A percentile compares a stretch with the other conserved stretches of the same genome.
Conservation (phyloP, 176 grass and related monocot species). For the Themeda triandra region DNA sequence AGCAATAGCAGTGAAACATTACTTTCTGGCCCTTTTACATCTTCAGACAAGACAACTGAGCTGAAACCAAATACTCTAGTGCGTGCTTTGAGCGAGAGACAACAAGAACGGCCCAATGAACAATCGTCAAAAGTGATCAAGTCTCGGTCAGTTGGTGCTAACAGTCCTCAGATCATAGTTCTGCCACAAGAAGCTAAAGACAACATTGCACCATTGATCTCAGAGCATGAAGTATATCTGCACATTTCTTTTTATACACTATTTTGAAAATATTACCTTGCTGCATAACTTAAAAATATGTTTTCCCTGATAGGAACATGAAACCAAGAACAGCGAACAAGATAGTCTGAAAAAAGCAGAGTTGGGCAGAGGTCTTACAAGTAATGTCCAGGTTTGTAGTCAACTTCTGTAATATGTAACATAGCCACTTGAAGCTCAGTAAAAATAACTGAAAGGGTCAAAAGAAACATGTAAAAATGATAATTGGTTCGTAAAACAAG, state of each 20-base stretch:
- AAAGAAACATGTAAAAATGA: not conserved
- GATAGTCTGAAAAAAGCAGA: slow-evolving; percentile 28
- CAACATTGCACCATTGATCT: slow-evolving; percentile 5
- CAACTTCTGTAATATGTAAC: slow-evolving; percentile 7
- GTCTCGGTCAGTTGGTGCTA: slow-evolving; percentile 45
- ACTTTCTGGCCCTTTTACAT: slow-evolving; percentile 18
- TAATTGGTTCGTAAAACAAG: not conserved
- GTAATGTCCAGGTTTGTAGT: slow-evolving; percentile 68
- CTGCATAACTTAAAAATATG: not conserved
- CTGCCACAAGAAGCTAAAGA: slow-evolving; percentile 34
- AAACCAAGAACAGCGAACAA: slow-evolving; percentile 42
- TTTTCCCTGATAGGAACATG: slow-evolving; percentile 39
- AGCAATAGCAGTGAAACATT: not conserved
- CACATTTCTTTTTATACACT: slow-evolving; percentile 2
- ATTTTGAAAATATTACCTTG: not conserved
- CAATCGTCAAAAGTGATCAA: slow-evolving; percentile 11
- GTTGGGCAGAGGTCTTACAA: slow-evolving; percentile 46
- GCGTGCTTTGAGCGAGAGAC: slow-evolving; percentile 45
- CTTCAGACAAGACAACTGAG: slow-evolving; percentile 26
- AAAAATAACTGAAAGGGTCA: not conserved
- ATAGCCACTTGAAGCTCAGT: slow-evolving; percentile 12
- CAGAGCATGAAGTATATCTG: slow-evolving; percentile 47
- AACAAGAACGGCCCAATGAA: slow-evolving; percentile 26
- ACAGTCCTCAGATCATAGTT: slow-evolving; percentile 29
- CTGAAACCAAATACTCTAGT: slow-evolving; percentile 30